Percentiles rank a stretch among this genome's conserved stretches.
These are phyloP conservation scores for Cicer arietinum DNA, from an alignment of 306 rosid genomes.

Conservation along the genomic window DNA sequence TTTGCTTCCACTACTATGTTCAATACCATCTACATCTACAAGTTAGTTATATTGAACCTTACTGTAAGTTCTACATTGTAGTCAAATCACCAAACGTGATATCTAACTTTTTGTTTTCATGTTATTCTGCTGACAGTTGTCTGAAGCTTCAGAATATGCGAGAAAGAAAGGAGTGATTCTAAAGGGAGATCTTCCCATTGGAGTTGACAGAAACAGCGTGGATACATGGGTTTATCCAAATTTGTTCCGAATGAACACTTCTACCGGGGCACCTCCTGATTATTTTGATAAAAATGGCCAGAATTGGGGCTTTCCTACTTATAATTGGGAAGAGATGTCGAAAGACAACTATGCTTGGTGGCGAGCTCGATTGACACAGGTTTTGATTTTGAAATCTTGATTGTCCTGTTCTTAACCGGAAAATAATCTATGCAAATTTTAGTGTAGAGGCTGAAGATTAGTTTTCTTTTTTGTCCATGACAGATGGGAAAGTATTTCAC, in stretches of 20 bases:
- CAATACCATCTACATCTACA: slow-evolving; percentile 92
- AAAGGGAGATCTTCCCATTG: slow-evolving; percentile 98
- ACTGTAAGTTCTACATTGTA: slow-evolving; percentile 22
- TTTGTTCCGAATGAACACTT: slow-evolving; percentile 92
- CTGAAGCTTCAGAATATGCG: slow-evolving; percentile 86
- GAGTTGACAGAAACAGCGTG: slow-evolving; percentile 93
- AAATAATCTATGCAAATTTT: slow-evolving; percentile 31
- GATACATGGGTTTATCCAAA: slow-evolving; percentile 97
- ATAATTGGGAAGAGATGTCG: slow-evolving; percentile 99
- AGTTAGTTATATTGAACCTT: slow-evolving; percentile 56
- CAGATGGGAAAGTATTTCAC: slow-evolving; percentile 99
- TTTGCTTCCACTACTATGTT: slow-evolving; percentile 89
- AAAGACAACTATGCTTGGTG: slow-evolving; percentile 97
- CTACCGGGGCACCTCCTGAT: slow-evolving; percentile 99
- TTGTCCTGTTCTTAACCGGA: slow-evolving; percentile 7
- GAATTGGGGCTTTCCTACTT: slow-evolving; percentile 99
- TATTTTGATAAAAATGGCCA: slow-evolving; percentile 98
- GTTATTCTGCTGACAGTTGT: slow-evolving; percentile 61
- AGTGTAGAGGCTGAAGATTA: slow-evolving; percentile 40
- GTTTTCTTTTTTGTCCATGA: slow-evolving; percentile 48
- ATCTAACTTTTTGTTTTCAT: slow-evolving; percentile 43
- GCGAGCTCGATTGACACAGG: slow-evolving; percentile 95
- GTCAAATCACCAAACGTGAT: slow-evolving; percentile 29
- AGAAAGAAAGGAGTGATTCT: slow-evolving; percentile 85
- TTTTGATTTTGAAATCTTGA: slow-evolving; percentile 46